Percentiles rank a stretch among this genome's conserved stretches.
These are phyloP conservation scores for Penicillium vulpinum DNA, from an alignment of 2,329 filamentous ascomycete species.

Conservation along the genomic window DNA sequence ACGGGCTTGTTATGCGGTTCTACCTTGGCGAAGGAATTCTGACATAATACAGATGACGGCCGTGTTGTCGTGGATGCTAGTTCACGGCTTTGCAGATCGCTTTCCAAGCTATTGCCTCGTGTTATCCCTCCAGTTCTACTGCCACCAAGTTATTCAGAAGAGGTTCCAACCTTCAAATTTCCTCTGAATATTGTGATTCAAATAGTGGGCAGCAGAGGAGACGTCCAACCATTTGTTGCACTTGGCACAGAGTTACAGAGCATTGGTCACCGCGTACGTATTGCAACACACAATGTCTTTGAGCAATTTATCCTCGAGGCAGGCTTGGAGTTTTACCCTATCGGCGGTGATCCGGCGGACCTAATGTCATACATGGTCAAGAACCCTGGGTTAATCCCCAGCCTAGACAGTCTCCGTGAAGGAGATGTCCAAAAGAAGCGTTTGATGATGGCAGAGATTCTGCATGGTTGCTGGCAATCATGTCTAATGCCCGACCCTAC, in stretches of 20 bases:
- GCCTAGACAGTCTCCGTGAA: constrained; percentile 29
- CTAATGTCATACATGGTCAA: constrained; percentile 54
- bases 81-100: neutral
- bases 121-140: neutral
- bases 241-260: neutral
- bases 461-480: constrained; percentile 34
- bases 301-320: constrained; percentile 53
- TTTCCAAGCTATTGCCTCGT: neutral
- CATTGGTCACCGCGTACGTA: neutral
- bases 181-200: neutral
- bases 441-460: constrained; percentile 30
- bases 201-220: neutral
- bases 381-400: constrained; percentile 49
- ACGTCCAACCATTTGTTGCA: neutral
- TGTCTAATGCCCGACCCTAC: constrained; percentile 27
- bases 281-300: constrained; percentile 53
- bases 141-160: neutral
- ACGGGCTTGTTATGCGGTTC: neutral
- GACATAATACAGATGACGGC: neutral
- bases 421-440: constrained; percentile 24
- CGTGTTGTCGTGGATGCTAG: neutral
- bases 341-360: constrained; percentile 57
- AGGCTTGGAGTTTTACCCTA: constrained; percentile 57
- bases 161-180: neutral
- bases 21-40: neutral